Conservation (phyloP, 1,139 yeast genomes). For the Candida frijolesensis region DNA sequence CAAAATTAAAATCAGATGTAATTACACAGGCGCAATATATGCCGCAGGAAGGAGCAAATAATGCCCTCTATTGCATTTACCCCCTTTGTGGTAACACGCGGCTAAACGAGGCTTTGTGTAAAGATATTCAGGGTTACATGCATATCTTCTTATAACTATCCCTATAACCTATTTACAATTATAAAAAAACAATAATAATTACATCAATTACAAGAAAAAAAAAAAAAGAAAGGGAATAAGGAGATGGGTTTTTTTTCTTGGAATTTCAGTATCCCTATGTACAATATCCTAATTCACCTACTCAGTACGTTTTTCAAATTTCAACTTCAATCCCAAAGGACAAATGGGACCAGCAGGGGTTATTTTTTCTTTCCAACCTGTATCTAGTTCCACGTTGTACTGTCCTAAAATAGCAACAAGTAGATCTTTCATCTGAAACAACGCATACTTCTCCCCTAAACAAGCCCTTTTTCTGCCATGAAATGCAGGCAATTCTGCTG, state of each 20-base stretch:
- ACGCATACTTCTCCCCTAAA: slow-evolving; percentile 61
- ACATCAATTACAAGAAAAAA: not conserved
- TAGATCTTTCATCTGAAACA: slow-evolving; percentile 45
- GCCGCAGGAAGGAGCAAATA: too few species aligned
- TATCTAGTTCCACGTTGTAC: slow-evolving; percentile 39
- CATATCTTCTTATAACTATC: too few species aligned
- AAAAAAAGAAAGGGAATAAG: not conserved
- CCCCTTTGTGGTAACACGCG: not conserved
- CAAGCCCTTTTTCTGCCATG: slow-evolving; percentile 68
- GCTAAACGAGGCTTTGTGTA: not conserved
- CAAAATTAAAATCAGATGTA: too few species aligned
- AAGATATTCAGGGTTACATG: not conserved
- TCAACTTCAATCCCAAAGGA: slow-evolving; percentile 22
- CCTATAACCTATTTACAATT: not conserved
- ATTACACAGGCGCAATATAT: not conserved
- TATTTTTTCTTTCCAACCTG: slow-evolving; percentile 51
- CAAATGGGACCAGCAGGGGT: slow-evolving; percentile 47
- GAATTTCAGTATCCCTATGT: too few species aligned
- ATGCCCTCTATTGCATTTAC: too few species aligned
- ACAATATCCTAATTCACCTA: too few species aligned
- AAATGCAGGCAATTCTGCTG: slow-evolving; percentile 52
- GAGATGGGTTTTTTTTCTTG: slow-evolving; percentile 1
- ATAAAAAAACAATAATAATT: not conserved
- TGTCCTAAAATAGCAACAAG: slow-evolving; percentile 35
- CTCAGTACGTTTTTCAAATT: slow-evolving; percentile 14